Evolutionary conservation across 495 filamentous ascomycete species (phyloP), one percentile per base, ranked within the genome.

Genomic region (Daldinia vernicosa): DNA sequence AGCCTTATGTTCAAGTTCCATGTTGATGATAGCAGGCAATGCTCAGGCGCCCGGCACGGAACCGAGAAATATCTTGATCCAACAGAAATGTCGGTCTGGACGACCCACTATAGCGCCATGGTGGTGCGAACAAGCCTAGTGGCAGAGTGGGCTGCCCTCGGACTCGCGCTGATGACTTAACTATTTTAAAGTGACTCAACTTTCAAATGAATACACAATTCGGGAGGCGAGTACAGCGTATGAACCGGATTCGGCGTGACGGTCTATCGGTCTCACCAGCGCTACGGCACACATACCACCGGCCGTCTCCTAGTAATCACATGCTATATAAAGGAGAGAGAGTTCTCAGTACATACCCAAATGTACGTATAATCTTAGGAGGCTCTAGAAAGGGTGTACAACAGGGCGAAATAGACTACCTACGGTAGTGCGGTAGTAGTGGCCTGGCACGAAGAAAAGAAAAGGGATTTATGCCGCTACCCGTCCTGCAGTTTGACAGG

Each of bases 71-170:
- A 35, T 56, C 53, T 33, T 66, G 56, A 58, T 47, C 66, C 57
- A 73, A 63, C 61, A 69, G 57, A 73, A 73, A 73, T 73, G 70
- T 73, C 70, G 70, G 70, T 73, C 70, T 69, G 58, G 56, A 63
- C 51, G 66, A 69, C 70, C 70, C 66, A 69, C 70, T 57, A 62
- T 67, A 62, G 63, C 57, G 57, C 56, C 28, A 64, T 56, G 62
- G 70, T 68, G 62, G 66, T 73, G 66, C 66, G 70, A 62, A 64
- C 47, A 45, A 55, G 40, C 58, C 58, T 66, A 69, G 57, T 69
- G 57, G 40, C 58, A 53, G 62, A 69, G 57, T 69, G 57, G 66
- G 62, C 43, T 66, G 61, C 32, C 58, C 56, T 58, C 62, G 61
- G 62, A 52, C 57, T 63, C 45, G 62, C 66, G 56, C 51, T 61